Evolutionary conservation across 2,329 filamentous ascomycete genomes (phyloP), one percentile per base, ranked within the genome.

Genomic region (Arthrobotrys musiformis): DNA sequence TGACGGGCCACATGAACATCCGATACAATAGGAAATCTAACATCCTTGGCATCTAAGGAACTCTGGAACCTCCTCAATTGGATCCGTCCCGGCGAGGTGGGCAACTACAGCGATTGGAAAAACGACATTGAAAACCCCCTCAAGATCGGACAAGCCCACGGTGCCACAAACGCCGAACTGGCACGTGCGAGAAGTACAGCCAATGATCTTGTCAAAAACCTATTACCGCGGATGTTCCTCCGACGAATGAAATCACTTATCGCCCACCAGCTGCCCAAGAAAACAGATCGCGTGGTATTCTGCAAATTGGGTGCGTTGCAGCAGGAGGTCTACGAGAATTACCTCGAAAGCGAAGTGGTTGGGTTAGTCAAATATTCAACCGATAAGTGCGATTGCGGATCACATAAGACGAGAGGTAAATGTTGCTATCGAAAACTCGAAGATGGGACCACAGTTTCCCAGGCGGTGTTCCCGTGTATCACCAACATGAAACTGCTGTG

Each of bases 11-110:
- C 11, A 1, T 6, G n/a, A n/a, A n/a, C 11, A 17, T 35, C 30
- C 6, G 15, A 11, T 61, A 26, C 9, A 30, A 0, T 9, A 19
- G 19, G 15, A 54, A 42, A 17, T 4, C 24, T 33, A 56, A 56
- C 48, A 46, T 19, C 26, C 37, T 28, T 15, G 24, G 1, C 13
- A 44, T 60, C 68, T 78, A 97, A n/a, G 82, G 95, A 99, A 83
- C 87, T 99, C 0, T 99, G 94, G 94, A 96, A 93, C 0, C 86
- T 99, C 0, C 86, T 99, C 1, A 97, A 99, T 82, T 99, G 95
- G 95, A 94, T 93, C 0, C 95, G 96, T 80, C 95, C 95, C 0
- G 94, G 93, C 0, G 84, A 87, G 54, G 88, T 90, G 67, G 88
- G 88, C 15, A 86, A 86, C 0, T 81, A 92, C 8, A 85, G 88